Evolutionary conservation across 257 asterid species (phyloP).

Genomic region (Phtheirospermum japonicum): DNA sequence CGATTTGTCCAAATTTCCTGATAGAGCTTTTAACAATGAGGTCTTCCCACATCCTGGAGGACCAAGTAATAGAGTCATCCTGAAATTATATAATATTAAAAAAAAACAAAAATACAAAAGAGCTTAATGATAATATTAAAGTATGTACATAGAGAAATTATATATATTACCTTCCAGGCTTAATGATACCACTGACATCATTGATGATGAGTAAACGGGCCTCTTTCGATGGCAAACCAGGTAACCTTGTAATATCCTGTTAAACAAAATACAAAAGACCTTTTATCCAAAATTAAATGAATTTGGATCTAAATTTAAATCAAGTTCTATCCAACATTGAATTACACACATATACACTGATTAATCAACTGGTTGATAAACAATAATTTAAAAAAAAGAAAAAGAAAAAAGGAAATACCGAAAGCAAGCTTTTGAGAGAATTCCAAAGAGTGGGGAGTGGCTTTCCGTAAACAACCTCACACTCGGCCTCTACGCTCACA

Average conservation of each 20-base stretch:
- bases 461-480: slow-evolving; percentile 37
- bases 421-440: slow-evolving; percentile 26
- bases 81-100: too few relatives aligned
- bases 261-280: not conserved
- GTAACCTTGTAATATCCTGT: slow-evolving; percentile 42
- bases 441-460: slow-evolving; percentile 46
- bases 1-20: slow-evolving; percentile 54
- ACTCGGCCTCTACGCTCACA: slow-evolving; percentile 31
- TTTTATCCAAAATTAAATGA: not conserved
- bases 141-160: too few relatives aligned
- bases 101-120: too few relatives aligned
- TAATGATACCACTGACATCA: slow-evolving; percentile 45
- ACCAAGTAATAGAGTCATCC: slow-evolving; percentile 60
- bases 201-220: slow-evolving; percentile 41
- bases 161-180: slow-evolving; percentile 70
- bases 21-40: slow-evolving; percentile 58
- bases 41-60: slow-evolving; percentile 78
- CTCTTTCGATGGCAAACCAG: slow-evolving; percentile 39
- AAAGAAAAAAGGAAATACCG: slow-evolving; percentile 4
- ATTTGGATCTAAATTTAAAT: too few relatives aligned
- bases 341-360: too few relatives aligned
- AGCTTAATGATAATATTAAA: too few relatives aligned
- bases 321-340: too few relatives aligned
- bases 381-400: too few relatives aligned
- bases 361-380: too few relatives aligned